A percentile compares a stretch with the other conserved stretches of the same genome.
phyloP scores from a whole-genome alignment of 768 basidiomycete species.

The Auriscalpium vulgare region DNA sequence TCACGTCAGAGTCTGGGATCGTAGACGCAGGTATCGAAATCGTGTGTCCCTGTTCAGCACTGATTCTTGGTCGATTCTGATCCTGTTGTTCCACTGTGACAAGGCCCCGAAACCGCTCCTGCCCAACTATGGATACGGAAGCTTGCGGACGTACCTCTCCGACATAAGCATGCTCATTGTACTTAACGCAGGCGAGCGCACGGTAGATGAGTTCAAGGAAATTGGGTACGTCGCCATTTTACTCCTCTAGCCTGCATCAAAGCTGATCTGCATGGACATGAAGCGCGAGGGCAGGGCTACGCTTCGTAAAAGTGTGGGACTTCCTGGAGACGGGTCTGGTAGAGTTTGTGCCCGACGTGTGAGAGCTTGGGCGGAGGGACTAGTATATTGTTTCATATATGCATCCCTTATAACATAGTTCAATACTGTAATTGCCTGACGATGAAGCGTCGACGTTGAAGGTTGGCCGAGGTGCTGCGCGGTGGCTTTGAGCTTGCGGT shows the following conservation, averaged over 20 bases:
- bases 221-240: conserved; percentile 19
- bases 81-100: no score
- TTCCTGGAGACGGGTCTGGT: no score
- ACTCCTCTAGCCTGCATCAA: neutral
- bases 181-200: conserved; percentile 28
- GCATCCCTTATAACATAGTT: no score
- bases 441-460: no score
- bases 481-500: no score
- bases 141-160: conserved; percentile 20
- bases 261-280: neutral
- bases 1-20: neutral
- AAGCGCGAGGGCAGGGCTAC: neutral
- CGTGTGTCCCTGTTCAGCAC: neutral
- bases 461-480: no score
- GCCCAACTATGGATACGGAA: conserved; percentile 26
- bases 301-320: neutral
- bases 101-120: conserved; percentile 28
- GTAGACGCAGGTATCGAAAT: neutral
- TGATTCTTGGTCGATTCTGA: neutral
- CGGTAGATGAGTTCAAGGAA: conserved; percentile 19
- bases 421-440: no score
- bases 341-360: no score
- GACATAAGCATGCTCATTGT: conserved; percentile 25
- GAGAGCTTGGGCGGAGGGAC: no score
- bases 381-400: no score